These are phyloP conservation scores for Scytalidium sp. DNA, from an alignment of 2,329 filamentous ascomycete species.

Conservation along the genomic window DNA sequence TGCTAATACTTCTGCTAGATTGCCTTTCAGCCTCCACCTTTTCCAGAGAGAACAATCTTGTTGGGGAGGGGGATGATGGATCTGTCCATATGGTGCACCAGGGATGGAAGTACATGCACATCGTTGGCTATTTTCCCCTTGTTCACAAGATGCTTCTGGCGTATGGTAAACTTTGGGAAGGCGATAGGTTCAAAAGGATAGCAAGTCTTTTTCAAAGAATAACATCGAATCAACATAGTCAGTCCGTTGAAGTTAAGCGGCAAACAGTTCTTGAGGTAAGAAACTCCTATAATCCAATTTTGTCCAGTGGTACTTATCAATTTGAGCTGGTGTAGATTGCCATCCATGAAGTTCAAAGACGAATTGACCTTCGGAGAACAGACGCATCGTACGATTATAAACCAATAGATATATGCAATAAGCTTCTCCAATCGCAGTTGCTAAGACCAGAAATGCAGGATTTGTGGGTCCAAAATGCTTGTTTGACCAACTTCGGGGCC, in stretches of 20 bases:
- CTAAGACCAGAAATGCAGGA: slow-evolving; percentile 6
- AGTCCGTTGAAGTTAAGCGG: no score
- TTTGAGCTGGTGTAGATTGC: no score
- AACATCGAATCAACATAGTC: no score
- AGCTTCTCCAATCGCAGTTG: slow-evolving; percentile 8
- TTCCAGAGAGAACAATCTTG: slow-evolving; percentile 5
- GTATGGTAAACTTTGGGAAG: no score
- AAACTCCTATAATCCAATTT: no score
- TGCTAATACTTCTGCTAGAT: slow-evolving; percentile 6
- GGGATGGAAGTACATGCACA: slow-evolving; percentile 10
- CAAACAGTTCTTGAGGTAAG: no score
- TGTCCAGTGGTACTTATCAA: no score
- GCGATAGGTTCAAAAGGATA: neutral
- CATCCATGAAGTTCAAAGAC: no score
- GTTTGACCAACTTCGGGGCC: slow-evolving; percentile 32
- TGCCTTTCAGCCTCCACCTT: slow-evolving; percentile 9
- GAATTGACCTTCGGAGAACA: no score
- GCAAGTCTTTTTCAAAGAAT: neutral
- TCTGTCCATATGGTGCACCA: slow-evolving; percentile 4
- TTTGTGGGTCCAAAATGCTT: slow-evolving; percentile 6
- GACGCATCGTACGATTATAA: no score
- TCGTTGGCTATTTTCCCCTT: slow-evolving; percentile 8
- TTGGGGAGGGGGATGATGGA: slow-evolving; percentile 8
- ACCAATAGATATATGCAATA: slow-evolving; percentile 5
- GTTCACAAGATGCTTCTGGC: neutral